Evolutionary conservation across 139 green algal genomes (phyloP).

Genomic region (Edaphochlamys debaryana): DNA sequence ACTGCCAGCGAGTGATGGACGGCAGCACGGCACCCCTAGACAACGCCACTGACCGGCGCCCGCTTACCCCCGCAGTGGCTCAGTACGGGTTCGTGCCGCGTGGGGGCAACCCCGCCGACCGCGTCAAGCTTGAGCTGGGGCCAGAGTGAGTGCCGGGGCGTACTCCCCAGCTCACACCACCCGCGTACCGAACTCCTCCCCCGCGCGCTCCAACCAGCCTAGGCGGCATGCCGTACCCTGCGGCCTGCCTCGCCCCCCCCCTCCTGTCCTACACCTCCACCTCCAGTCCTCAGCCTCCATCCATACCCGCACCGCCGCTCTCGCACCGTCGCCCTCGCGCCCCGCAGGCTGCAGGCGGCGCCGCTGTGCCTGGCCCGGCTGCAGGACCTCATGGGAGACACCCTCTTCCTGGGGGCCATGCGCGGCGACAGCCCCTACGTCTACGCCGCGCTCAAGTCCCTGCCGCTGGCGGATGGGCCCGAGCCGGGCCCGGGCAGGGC

Average conservation of each 20-base stretch:
- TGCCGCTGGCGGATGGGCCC: slow-evolving; percentile 48
- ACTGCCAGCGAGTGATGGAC: no score
- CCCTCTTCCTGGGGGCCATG: slow-evolving; percentile 42
- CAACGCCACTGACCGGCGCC: no score
- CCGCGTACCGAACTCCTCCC: no score
- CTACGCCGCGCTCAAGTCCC: slow-evolving; percentile 55
- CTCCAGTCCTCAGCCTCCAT: no score
- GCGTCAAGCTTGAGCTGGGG: slow-evolving; percentile 43
- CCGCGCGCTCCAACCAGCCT: no score
- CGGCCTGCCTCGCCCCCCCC: no score
- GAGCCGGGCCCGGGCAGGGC: neutral
- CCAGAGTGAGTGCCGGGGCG: slow-evolving; percentile 16
- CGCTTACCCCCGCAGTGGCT: no score
- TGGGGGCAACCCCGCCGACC: slow-evolving; percentile 60
- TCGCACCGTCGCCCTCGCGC: neutral
- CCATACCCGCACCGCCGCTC: no score
- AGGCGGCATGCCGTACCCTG: no score
- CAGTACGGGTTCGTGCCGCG: slow-evolving; percentile 72
- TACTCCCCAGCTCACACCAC: no score
- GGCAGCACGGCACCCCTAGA: no score
- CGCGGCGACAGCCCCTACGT: slow-evolving; percentile 45
- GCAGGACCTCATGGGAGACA: slow-evolving; percentile 51
- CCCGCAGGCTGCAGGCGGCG: neutral
- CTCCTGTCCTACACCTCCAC: no score
- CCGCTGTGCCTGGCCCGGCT: slow-evolving; percentile 50